Evolutionary conservation across 129 eudicot species (phyloP), one percentile per base, ranked within the genome.

Genomic region (Logfia minima): DNA sequence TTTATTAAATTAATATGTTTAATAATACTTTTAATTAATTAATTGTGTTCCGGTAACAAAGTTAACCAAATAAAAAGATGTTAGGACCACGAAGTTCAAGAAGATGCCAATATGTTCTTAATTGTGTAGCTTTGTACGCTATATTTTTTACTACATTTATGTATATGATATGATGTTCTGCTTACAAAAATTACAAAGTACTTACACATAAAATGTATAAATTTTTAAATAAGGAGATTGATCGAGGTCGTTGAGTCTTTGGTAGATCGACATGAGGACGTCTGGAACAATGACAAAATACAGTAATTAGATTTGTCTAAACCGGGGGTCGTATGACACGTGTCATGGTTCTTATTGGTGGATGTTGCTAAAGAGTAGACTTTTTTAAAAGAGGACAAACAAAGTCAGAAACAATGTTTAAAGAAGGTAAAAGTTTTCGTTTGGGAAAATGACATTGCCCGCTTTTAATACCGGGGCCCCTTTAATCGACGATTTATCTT

Each of bases 291-390:
- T 24, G 83, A 80, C 83, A 74, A 80, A 75, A 16, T 8, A 31
- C 35, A 74, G 83, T 66, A 55, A 80, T 74, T 80, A 66, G 79
- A 80, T 80, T 74, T 80, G 83, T 74, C 75, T 35, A 80, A 66
- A 51, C 8, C 10, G 68, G 73, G 72, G 29, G 19, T 32, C 21
- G 22, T 48, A 4, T 4, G 78, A 79, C 74, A 72, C 79, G 74
- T 41, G 75, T 65, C 62, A 74, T 37, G 19, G 21, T 65, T 53
- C 10, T 17, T 24, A 79, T 73, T 80, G 83, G 83, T 21, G 37
- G 66, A 37, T 37, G 21, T 52, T 39, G 45, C 7, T 74, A 11
- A 66, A 74, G 83, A 59, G 79, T 74, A 63, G 83, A 80, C 83
- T 80, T 80, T 80, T 80, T 24, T 24, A 53, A 74, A 66, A 41